Evolutionary conservation across 257 asterid genomes (phyloP).

Genomic region (Plantago ovata): DNA sequence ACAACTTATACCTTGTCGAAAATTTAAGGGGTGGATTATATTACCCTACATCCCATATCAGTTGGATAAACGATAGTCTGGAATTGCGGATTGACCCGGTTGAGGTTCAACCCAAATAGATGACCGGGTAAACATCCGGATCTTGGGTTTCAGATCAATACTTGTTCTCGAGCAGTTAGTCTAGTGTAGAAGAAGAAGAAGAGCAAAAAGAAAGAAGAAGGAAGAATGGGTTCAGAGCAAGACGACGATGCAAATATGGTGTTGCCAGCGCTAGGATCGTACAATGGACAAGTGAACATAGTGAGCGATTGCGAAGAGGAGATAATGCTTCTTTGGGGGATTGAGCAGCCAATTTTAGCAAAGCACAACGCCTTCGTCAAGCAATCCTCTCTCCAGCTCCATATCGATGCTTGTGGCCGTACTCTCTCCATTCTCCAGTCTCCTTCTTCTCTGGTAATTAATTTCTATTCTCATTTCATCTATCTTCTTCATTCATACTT

Average conservation of each 20-base stretch:
- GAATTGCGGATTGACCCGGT: too few relatives aligned
- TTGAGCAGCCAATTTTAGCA: slow-evolving; percentile 77
- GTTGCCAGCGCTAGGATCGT: slow-evolving; percentile 49
- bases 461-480: neutral
- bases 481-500: neutral
- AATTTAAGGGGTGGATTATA: too few relatives aligned
- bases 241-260: slow-evolving; percentile 35
- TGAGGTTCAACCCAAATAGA: too few relatives aligned
- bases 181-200: too few relatives aligned
- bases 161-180: too few relatives aligned
- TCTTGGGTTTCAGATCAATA: too few relatives aligned
- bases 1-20: too few relatives aligned
- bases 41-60: too few relatives aligned
- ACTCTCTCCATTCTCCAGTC: slow-evolving; percentile 74
- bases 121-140: too few relatives aligned
- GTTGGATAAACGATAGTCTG: too few relatives aligned
- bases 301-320: slow-evolving; percentile 52
- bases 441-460: slow-evolving; percentile 73
- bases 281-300: slow-evolving; percentile 50
- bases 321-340: slow-evolving; percentile 82
- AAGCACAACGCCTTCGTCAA: slow-evolving; percentile 68
- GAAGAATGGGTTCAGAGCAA: slow-evolving; percentile 20
- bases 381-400: slow-evolving; percentile 70
- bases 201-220: neutral
- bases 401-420: slow-evolving; percentile 80